Base-by-base conservation (phyloP, 495 filamentous ascomycete genomes). In the Stereocaulon alpinum region DNA sequence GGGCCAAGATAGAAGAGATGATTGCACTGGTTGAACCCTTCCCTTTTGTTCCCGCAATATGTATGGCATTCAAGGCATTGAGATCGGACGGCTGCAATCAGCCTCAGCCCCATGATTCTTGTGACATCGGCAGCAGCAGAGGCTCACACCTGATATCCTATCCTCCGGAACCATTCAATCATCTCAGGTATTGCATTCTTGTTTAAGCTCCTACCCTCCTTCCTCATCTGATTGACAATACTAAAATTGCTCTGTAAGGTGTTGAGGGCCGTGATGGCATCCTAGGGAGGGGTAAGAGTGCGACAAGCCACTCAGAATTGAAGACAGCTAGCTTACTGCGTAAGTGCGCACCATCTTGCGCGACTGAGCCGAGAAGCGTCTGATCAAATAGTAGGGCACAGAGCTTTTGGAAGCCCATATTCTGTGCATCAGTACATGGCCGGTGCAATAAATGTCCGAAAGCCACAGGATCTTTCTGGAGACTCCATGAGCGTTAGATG, bases 11-110 rank as follows among this genome's bases (percentile, higher is more conserved):
- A 6, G 78, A 82, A 54, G 77, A 76, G 58, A 78, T 75, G 62
- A 87, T 88, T 45, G 86, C 82, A 64, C 84, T 87, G 15, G 85
- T 88, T 56, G 83, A 86, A 41, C 91, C 91, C 73, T 96, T 96
- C 59, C 91, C 91, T 74, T 96, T 96, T 14, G 91, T 95, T 42
- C 91, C 91, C 14, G 91, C 86, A 22, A 96, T 84, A 67, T 96
- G 91, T 14, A 95, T 73, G 34, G 83, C 76, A 63, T 90, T 91
- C 40, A 96, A 73, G 4, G 74, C 74, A 62, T 88, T 79, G 57
- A 96, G 80, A 68, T 95, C 90, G 24, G 75, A 77, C n/a, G 85
- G 80, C 86, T 87, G 68, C 45, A 44, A 22, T 18, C n/a, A 30
- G 14, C n/a, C 50, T 53, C 48, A 63, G 54, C 29, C 27, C 53